Evolutionary conservation across 225 moss, liverwort and hornwort species (phyloP), one percentile per base, ranked within the genome.

Genomic region (Takakia lepidozioides): DNA sequence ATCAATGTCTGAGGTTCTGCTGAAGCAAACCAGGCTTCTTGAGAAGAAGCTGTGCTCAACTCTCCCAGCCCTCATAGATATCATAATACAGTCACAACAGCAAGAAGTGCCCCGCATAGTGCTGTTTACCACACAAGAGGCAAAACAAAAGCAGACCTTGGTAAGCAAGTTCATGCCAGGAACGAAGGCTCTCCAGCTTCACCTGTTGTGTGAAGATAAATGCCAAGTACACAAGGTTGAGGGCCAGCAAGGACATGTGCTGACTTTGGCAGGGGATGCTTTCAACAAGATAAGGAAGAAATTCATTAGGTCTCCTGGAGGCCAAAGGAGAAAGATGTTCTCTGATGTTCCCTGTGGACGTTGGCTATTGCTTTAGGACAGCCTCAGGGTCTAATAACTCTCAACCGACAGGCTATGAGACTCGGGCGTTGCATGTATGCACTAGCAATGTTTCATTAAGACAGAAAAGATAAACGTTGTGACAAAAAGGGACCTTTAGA

Each of bases 51-150:
- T 45, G 21, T 9, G 3, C 19, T 2, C 13, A 19, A 20, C 4
- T 13, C 19, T 11, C 13, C 1, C 5, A 19, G 20, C 19, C 13
- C 8, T 45, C 24, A 20, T 45, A 7, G 45, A 45, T 11, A 4
- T 45, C 14, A 5, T 45, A 13, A 4, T 45, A 11, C 20, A 45
- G 24, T 45, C 24, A 5, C 11, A 7, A 22, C 45, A 45, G 24
- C 22, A 25, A 8, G 20, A 45, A 45, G 45, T 45, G 45, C 45
- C 45, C 19, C 45, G 45, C 10, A 45, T 45, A 7, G 45, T 45
- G 45, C 24, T 45, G 21, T 45, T 25, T 22, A 45, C 45, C 14
- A 22, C 20, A 22, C 19, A 45, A 9, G 21, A 45, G 7, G 19
- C 19, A 1, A 22, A 24, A 7, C 3, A 7, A 11, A 4, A 19